Base-by-base conservation (phyloP, 192 early-diverging fungal genomes). In the Chytriomyces sp. region DNA sequence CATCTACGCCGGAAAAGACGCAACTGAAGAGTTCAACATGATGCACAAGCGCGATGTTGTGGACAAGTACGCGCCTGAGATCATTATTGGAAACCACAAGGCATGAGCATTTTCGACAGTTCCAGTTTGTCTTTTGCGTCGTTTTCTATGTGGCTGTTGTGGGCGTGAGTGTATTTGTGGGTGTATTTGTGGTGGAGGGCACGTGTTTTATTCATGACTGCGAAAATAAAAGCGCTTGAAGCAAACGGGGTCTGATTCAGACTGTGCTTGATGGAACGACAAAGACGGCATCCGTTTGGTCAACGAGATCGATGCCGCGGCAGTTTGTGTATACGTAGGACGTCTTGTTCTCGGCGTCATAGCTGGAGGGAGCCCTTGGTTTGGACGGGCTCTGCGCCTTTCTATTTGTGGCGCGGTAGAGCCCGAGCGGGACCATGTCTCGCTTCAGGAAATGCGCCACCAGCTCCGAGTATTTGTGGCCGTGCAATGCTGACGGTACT, bases 1-100 rank as follows among this genome's bases (percentile, higher is more conserved):
- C 72, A 80, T 94, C 75, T 94, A 92, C 83, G 92, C 93, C 64
- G 94, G 94, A 50, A 87, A 86, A n/a, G 93, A 95, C 80, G 94
- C 93, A 0, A 92, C 91, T 24, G 93, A 93, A 69, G 94, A 95
- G 78, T 94, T 77, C 75, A 82, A 84, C 76, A 85, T 81, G 64
- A 45, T 94, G 69, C 93, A 94, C 84, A 94, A 94, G 82, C 81
- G 84, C 50, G 92, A 94, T 77, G 93, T 94, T 47, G 89, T 93
- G 50, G 86, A 89, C 48, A 94, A 84, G 69, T 87, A 86, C 48
- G 83, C 82, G 6, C 84, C 86, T 35, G 85, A 89, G 67, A 86
- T 81, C 59, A 79, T 89, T 70, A 85, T 87, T 73, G 87, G 87
- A 50, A 84, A 35, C 35, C 35, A 35, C 35, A 35, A 35, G 35